Conservation (phyloP, 495 filamentous ascomycete genomes). For the Aspergillus saccharolyticus region DNA sequence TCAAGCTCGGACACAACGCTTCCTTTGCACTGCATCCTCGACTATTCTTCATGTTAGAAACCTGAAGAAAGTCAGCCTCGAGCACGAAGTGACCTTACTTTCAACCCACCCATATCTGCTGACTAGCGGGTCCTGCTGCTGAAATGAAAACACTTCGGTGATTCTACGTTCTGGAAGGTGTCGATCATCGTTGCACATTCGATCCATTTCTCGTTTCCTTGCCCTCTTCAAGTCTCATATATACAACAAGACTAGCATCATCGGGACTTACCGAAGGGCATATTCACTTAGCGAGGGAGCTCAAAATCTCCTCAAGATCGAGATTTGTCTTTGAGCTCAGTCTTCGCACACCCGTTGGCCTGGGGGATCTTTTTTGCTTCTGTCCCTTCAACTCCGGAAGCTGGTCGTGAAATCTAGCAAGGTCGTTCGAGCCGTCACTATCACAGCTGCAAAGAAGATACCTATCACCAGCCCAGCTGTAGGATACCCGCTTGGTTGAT, state of each 20-base stretch:
- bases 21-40: neutral
- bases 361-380: conserved; percentile 15
- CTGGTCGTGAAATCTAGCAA: conserved; percentile 1
- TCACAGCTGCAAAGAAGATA: conserved; percentile 17
- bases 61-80: neutral
- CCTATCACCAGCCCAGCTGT: too few relatives aligned
- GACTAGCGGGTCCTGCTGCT: conserved; percentile 15
- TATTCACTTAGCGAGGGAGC: conserved; percentile 8
- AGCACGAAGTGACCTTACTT: neutral
- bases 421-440: conserved; percentile 1
- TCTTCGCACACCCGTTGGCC: neutral
- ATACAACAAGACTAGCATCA: too few relatives aligned
- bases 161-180: conserved; percentile 9
- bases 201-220: conserved; percentile 5
- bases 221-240: conserved; percentile 10
- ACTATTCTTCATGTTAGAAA: neutral
- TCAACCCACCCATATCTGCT: conserved; percentile 10
- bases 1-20: neutral
- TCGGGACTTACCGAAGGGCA: conserved; percentile 2
- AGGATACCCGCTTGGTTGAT: too few relatives aligned
- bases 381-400: conserved; percentile 6
- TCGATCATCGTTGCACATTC: conserved; percentile 6
- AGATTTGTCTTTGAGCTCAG: conserved; percentile 16
- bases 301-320: conserved; percentile 5
- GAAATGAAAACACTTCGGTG: conserved; percentile 12